phyloP scores from a whole-genome alignment of 1,139 yeast genomes.

The Lizanozyma gosingica region DNA sequence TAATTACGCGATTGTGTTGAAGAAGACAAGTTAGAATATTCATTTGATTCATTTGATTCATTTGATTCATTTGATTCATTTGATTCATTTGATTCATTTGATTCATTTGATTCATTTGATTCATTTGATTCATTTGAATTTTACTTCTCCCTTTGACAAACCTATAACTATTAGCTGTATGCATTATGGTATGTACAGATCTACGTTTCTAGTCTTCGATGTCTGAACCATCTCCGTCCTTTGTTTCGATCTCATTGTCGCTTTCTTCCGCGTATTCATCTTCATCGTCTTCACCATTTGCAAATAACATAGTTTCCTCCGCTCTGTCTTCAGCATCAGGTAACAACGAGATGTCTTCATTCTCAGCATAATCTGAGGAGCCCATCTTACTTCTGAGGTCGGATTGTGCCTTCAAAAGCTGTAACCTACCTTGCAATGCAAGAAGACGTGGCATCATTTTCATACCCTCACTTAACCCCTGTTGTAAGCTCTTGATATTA shows the following conservation, averaged over 20 bases:
- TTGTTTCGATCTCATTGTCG: conserved; percentile 10
- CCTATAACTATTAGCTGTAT: no score
- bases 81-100: no score
- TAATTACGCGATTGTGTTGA: no score
- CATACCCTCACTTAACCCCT: conserved; percentile 21
- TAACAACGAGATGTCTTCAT: conserved; percentile 17
- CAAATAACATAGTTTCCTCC: conserved; percentile 20
- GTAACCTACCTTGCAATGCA: conserved; percentile 37
- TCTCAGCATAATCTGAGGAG: conserved; percentile 11
- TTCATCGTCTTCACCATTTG: conserved; percentile 40
- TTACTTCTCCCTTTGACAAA: no score
- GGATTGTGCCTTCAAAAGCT: conserved; percentile 31
- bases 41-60: no score
- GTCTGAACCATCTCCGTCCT: conserved; percentile 14
- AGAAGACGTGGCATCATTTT: conserved; percentile 29
- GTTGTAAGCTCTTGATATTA: conserved; percentile 23
- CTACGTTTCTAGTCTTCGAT: no score
- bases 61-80: no score
- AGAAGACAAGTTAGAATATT: no score
- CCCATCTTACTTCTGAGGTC: conserved; percentile 22
- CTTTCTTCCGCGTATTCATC: conserved; percentile 8
- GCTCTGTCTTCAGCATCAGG: conserved; percentile 12
- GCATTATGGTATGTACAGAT: no score
- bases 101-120: no score
- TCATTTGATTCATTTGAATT: no score